These are phyloP conservation scores for Xylariaceae sp. DNA, from an alignment of 2,329 filamentous ascomycete genomes.

Conservation along the genomic window DNA sequence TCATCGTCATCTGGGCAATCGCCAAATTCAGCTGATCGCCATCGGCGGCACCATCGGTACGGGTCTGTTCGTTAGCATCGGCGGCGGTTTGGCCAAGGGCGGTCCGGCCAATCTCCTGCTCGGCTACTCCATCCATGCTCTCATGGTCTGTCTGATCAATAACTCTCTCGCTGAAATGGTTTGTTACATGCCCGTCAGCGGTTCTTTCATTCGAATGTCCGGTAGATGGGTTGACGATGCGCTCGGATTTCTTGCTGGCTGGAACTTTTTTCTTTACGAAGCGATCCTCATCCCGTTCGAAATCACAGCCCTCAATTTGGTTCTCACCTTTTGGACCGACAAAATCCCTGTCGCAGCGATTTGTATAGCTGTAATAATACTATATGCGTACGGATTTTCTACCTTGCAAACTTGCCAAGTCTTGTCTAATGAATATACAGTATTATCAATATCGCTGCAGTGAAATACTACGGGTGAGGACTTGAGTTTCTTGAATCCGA, in stretches of 20 bases:
- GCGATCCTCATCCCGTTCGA: constrained; percentile 50
- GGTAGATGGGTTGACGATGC: constrained; percentile 71
- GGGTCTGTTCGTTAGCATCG: constrained; percentile 67
- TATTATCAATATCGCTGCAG: constrained; percentile 40
- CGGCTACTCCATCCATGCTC: constrained; percentile 60
- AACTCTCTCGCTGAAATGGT: constrained; percentile 71
- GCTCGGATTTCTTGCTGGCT: constrained; percentile 60
- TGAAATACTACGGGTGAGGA: constrained; percentile 41
- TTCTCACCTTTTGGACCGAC: constrained; percentile 53
- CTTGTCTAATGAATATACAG: constrained; percentile 30
- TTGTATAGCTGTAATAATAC: constrained; percentile 43
- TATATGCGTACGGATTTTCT: constrained; percentile 48
- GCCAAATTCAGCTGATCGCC: constrained; percentile 63
- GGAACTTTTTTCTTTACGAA: constrained; percentile 52
- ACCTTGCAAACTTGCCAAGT: background rate
- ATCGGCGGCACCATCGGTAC: constrained; percentile 64
- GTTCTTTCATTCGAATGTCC: constrained; percentile 68
- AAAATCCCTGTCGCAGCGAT: constrained; percentile 56
- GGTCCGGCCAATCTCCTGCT: constrained; percentile 62
- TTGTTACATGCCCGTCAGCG: constrained; percentile 65
- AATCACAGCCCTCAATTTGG: constrained; percentile 48
- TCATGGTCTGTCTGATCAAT: constrained; percentile 65
- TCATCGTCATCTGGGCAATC: constrained; percentile 50
- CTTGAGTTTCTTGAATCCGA: background rate
- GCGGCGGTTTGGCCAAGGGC: constrained; percentile 56